Base-by-base conservation (phyloP, 768 basidiomycete species). In the Collybia sordida region DNA sequence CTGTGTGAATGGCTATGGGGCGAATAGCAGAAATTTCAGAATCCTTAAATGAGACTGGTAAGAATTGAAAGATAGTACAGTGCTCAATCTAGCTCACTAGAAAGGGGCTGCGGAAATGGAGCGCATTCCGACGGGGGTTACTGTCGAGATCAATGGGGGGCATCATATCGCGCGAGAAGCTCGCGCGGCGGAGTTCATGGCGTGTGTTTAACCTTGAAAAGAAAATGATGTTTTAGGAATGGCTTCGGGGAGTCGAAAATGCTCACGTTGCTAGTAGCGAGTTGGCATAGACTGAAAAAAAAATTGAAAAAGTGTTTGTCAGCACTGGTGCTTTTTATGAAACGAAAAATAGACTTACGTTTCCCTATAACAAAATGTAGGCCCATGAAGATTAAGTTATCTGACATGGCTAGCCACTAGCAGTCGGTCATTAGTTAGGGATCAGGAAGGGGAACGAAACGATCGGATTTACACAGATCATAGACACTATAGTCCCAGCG, bases 391-490 rank as follows among this genome's bases (percentile, higher is more conserved):
- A 73, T 53, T 3, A 72, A 57, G 47, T 72, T 68, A 42, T 60
- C 42, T 6, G 71, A 63, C 72, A 77, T 75, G 2, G 64, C 49
- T 9, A 79, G 63, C 79, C 78, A 81, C 77, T 75, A 31, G 42
- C 6, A 47, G 21, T 12, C 17, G 18, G 15, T 12, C 31, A 28
- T 35, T 24, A 42, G 12, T 44, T 60, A 35, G 51, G 44, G 6
- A 12, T 38, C 12, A 15, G 19, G n/a, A 8, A 23, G 11, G 42
- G 11, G 38, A 12, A 24, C 11, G 36, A 37, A 12, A 19, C 25
- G 31, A 14, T 11, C 19, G 27, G 12, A 65, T 73, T 42, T 55
- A 79, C 78, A 45, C 73, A 78, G n/a, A 78, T 65, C 75, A 80
- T 73, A 3, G 78, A 74, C 18, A 75, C 61, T 3, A 76, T 66